Conservation (phyloP, 2,329 filamentous ascomycete species). For the Pestalotiopsis sp. region DNA sequence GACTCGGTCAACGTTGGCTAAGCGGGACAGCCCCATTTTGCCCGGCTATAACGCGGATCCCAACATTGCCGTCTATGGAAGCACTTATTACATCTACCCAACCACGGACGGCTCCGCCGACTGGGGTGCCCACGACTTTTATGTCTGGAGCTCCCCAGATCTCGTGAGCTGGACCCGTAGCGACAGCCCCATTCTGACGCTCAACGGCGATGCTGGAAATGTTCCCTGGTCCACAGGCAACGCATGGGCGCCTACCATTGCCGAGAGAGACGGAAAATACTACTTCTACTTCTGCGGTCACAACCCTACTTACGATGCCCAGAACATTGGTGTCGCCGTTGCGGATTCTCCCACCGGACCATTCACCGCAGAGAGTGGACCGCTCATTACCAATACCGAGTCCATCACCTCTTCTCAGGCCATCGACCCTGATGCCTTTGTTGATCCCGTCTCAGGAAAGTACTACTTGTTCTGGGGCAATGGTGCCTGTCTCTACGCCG, state of each 20-base stretch:
- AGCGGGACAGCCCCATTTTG: slow-evolving; percentile 35
- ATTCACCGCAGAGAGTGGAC: slow-evolving; percentile 52
- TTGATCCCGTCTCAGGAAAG: slow-evolving; percentile 56
- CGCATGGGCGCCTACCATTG: slow-evolving; percentile 67
- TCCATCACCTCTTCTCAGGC: slow-evolving; percentile 37
- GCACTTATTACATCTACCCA: slow-evolving; percentile 47
- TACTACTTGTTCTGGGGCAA: slow-evolving; percentile 66
- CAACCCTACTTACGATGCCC: slow-evolving; percentile 53
- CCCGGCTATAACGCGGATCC: slow-evolving; percentile 44
- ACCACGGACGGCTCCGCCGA: slow-evolving; percentile 45
- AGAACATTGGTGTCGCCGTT: slow-evolving; percentile 63
- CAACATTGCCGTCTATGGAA: slow-evolving; percentile 43
- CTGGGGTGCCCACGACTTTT: slow-evolving; percentile 48
- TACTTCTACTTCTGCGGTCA: slow-evolving; percentile 62
- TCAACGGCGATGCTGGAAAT: slow-evolving; percentile 45
- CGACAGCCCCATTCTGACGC: slow-evolving; percentile 40
- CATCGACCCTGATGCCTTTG: slow-evolving; percentile 63
- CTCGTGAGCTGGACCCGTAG: slow-evolving; percentile 42
- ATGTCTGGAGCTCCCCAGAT: slow-evolving; percentile 45
- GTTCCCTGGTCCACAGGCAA: slow-evolving; percentile 67
- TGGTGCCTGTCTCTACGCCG: slow-evolving; percentile 38
- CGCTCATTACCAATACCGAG: slow-evolving; percentile 56
- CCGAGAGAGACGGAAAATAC: slow-evolving; percentile 58
- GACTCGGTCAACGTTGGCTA: background rate
- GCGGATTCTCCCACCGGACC: slow-evolving; percentile 58